These are phyloP conservation scores for Metroxylon sagu DNA, from an alignment of 176 grass and related monocot species.

Conservation along the genomic window DNA sequence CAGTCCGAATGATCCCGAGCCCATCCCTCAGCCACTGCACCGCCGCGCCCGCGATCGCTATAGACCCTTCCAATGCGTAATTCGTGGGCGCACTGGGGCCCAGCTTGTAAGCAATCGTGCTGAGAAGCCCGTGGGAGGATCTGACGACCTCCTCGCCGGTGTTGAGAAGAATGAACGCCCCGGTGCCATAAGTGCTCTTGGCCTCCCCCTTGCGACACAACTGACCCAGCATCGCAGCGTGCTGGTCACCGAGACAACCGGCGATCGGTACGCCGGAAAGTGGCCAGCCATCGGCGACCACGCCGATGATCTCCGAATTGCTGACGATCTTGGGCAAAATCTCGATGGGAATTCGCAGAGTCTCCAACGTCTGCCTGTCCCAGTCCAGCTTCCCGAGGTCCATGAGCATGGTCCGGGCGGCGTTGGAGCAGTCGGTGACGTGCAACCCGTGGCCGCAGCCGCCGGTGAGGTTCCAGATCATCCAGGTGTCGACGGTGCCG, in stretches of 20 bases:
- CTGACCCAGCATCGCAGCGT: conserved; percentile 83
- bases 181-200: conserved; percentile 88
- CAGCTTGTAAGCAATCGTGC: conserved; percentile 75
- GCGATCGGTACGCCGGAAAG: conserved; percentile 56
- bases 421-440: conserved; percentile 88
- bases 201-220: conserved; percentile 81
- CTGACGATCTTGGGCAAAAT: conserved; percentile 89
- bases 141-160: conserved; percentile 58
- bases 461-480: conserved; percentile 94
- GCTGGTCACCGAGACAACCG: conserved; percentile 81
- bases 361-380: conserved; percentile 51
- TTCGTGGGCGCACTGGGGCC: conserved; percentile 48
- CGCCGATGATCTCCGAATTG: conserved; percentile 68
- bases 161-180: conserved; percentile 94
- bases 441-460: conserved; percentile 43
- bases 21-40: conserved; percentile 93
- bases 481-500: conserved; percentile 88
- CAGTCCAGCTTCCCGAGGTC: conserved; percentile 75
- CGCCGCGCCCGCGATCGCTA: conserved; percentile 90
- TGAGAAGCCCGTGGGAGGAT: conserved; percentile 67
- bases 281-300: conserved; percentile 45
- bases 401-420: conserved; percentile 95
- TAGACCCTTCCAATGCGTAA: conserved; percentile 85
- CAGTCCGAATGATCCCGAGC: conserved; percentile 47
- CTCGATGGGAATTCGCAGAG: conserved; percentile 39